Conservation (phyloP, 1,284 basidiomycete species). For the Cystobasidiaceae sp. region DNA sequence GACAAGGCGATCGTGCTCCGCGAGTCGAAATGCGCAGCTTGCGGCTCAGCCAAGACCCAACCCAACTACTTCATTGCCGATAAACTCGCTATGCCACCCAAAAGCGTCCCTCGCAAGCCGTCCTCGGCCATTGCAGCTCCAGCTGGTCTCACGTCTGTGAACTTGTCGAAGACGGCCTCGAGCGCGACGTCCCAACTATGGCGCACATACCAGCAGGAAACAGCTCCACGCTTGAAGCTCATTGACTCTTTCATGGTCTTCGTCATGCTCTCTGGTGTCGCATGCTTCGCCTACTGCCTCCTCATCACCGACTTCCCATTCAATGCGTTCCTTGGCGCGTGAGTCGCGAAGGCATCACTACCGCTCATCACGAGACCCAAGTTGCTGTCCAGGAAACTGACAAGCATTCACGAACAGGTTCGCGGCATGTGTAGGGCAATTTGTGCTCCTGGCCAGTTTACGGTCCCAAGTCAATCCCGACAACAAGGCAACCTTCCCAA, state of each 20-base stretch:
- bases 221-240: conserved; percentile 75
- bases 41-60: background rate
- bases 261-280: conserved; percentile 81
- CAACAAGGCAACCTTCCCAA: conserved; percentile 55
- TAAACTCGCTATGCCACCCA: conserved; percentile 5
- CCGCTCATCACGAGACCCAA: background rate
- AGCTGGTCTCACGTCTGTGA: background rate
- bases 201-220: conserved; percentile 13
- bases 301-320: conserved; percentile 90
- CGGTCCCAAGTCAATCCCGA: conserved; percentile 86
- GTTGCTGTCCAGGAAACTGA: background rate
- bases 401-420: conserved; percentile 75
- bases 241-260: conserved; percentile 90
- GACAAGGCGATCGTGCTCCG: too few species aligned
- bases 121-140: conserved; percentile 10
- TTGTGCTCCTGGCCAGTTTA: conserved; percentile 86
- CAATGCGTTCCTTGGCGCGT: conserved; percentile 96
- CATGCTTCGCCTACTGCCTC: conserved; percentile 87
- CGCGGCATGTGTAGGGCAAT: conserved; percentile 88
- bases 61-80: too few species aligned
- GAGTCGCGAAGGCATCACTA: conserved; percentile 45
- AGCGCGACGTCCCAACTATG: conserved; percentile 7
- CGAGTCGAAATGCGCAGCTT: too few species aligned
- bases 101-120: conserved; percentile 23
- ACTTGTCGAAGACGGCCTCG: conserved; percentile 4